phyloP scores from a whole-genome alignment of 768 basidiomycete genomes.

The Suillus paluster region DNA sequence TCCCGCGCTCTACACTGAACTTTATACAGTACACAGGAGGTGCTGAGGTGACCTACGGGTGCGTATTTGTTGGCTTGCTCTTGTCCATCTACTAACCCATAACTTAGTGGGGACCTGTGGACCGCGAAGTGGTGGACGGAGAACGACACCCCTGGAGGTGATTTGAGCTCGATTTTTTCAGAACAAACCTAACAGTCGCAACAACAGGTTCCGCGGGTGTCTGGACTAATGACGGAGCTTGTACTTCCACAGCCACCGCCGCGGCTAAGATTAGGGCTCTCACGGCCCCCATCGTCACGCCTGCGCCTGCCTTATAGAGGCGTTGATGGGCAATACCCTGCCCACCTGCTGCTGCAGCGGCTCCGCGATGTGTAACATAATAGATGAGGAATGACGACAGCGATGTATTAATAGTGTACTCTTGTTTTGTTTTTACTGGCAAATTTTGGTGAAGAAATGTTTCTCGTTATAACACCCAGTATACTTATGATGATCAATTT shows the following conservation, averaged over 20 bases:
- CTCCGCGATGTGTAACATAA: neutral
- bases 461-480: neutral
- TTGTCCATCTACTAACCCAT: neutral
- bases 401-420: constrained; percentile 4
- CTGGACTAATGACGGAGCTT: constrained; percentile 64
- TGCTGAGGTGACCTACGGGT: constrained; percentile 45
- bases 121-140: constrained; percentile 51
- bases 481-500: neutral
- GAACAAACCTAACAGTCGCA: neutral
- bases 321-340: neutral
- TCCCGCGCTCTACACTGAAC: neutral
- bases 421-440: neutral
- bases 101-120: constrained; percentile 49
- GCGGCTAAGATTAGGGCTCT: constrained; percentile 1
- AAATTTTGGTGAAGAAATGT: neutral
- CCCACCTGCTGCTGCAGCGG: neutral
- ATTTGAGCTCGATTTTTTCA: neutral
- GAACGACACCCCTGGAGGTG: constrained; percentile 39
- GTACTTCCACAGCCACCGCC: constrained; percentile 26
- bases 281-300: constrained; percentile 4
- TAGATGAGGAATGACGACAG: neutral
- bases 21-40: constrained; percentile 47
- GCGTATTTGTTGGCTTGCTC: constrained; percentile 15
- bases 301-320: constrained; percentile 9
- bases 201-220: constrained; percentile 49